phyloP scores from a whole-genome alignment of 495 filamentous ascomycete species.

The Neurospora sublineolata region DNA sequence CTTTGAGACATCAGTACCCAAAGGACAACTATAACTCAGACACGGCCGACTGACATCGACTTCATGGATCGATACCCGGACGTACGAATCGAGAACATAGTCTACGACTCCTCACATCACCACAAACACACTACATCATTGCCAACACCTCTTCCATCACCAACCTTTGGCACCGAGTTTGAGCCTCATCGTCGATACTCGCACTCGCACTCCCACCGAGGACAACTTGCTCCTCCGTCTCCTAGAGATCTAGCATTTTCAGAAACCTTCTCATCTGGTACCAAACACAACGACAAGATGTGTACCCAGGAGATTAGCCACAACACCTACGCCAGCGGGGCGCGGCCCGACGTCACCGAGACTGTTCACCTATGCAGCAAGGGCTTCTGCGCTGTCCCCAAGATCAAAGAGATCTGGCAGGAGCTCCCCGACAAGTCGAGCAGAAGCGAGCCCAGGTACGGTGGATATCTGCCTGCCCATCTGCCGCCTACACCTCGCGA shows the following conservation, averaged over 20 bases:
- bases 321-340: constrained; percentile 23
- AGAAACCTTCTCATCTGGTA: constrained; percentile 12
- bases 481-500: constrained; percentile 24
- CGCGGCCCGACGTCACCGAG: constrained; percentile 17
- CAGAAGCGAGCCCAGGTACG: constrained; percentile 14
- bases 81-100: constrained; percentile 21
- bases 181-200: not conserved
- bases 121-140: constrained; percentile 7
- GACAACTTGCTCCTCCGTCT: constrained; percentile 7
- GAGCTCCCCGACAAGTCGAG: not conserved
- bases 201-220: not conserved
- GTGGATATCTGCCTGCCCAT: constrained; percentile 13
- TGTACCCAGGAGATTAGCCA: constrained; percentile 30
- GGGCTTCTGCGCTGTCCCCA: too few relatives aligned
- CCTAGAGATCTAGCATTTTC: constrained; percentile 9
- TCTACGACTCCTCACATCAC: constrained; percentile 16
- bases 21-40: constrained; percentile 28
- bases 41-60: constrained; percentile 30
- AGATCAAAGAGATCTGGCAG: too few relatives aligned
- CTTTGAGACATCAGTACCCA: constrained; percentile 25
- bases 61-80: constrained; percentile 6
- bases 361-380: constrained; percentile 5
- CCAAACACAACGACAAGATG: constrained; percentile 26
- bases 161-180: not conserved
- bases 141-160: not conserved